Evolutionary conservation across 148 eudicot genomes (phyloP), one percentile per base, ranked within the genome.

Genomic region (Euryodendron excelsum): DNA sequence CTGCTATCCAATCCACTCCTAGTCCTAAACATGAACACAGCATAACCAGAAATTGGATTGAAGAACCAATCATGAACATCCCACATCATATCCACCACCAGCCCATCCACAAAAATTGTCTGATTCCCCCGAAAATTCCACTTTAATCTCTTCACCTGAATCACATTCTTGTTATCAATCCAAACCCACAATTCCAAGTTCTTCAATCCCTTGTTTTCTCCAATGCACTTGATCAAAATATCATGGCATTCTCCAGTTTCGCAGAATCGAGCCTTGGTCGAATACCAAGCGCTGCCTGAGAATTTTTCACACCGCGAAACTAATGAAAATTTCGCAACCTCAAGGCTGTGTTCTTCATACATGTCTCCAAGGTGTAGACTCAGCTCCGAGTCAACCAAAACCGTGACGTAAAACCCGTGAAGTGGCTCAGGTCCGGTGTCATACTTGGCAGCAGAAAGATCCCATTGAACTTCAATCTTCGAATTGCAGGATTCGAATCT

Each of bases 51-150:
- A n/a, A n/a, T 17, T 60, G 84, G 74, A 78, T 85, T 84, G 67
- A 88, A 90, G 44, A 90, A 83, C 99, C 97, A 93, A 58, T 90
- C 93, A 79, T 84, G 87, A 17, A 93, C 88, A 89, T 95, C 99
- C 99, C 99, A 95, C 93, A 95, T 88, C 90, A 94, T 80, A 87
- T 94, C 98, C 33, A 94, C 89, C 72, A 91, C 59, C 73, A 90
- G 74, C 37, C 94, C 92, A 70, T 90, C 97, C 47, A 92, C 82
- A 72, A 91, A 94, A n/a, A 91, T 86, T 5, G 85, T 88, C 58
- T 92, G 97, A 83, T 94, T 94, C 17, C 98, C 98, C 9, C 98
- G 80, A 34, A 94, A 94, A 78, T 94, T 94, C 98, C 98, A 94
- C 31, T 83, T 77, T 77, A 94, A 66, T 62, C 91, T 84, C 89